These are phyloP conservation scores for Peterozyma xylosa DNA, from an alignment of 805 yeast species.

Conservation along the genomic window DNA sequence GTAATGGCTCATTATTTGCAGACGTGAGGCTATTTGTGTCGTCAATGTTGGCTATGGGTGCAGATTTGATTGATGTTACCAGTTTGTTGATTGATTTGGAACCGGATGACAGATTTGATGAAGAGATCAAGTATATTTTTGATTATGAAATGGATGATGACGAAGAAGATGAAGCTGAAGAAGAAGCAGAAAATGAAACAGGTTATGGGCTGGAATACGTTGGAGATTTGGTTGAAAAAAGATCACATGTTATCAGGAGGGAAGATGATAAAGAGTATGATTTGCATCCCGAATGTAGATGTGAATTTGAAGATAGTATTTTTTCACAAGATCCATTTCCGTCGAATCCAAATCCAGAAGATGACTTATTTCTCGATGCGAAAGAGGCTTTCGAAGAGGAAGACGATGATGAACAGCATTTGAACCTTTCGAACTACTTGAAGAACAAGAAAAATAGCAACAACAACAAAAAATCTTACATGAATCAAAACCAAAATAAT, in stretches of 20 bases:
- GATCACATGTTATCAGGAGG: constrained; percentile 5
- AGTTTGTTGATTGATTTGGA: constrained; percentile 49
- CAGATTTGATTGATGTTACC: constrained; percentile 39
- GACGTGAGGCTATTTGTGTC: constrained; percentile 55
- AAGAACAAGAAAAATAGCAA: constrained; percentile 2
- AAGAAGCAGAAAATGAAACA: constrained; percentile 14
- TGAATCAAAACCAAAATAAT: not conserved
- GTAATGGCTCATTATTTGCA: constrained; percentile 51
- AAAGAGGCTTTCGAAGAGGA: constrained; percentile 8
- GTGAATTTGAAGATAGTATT: constrained; percentile 25
- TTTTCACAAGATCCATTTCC: too few relatives aligned
- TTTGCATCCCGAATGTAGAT: constrained; percentile 28
- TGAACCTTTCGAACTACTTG: constrained; percentile 1
- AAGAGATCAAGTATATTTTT: constrained; percentile 55
- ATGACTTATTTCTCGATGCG: constrained; percentile 1
- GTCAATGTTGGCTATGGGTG: constrained; percentile 42
- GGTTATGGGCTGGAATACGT: constrained; percentile 14
- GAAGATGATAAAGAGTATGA: constrained; percentile 16
- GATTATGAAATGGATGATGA: constrained; percentile 45
- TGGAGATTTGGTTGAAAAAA: constrained; percentile 5
- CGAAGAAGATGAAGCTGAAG: constrained; percentile 18
- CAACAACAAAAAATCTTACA: constrained; percentile 1
- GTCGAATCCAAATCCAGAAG: too few relatives aligned
- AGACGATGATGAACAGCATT: constrained; percentile 7
- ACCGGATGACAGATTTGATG: constrained; percentile 59